Base-by-base conservation (phyloP, 345 rosid genomes). In the Stellera chamaejasme region DNA sequence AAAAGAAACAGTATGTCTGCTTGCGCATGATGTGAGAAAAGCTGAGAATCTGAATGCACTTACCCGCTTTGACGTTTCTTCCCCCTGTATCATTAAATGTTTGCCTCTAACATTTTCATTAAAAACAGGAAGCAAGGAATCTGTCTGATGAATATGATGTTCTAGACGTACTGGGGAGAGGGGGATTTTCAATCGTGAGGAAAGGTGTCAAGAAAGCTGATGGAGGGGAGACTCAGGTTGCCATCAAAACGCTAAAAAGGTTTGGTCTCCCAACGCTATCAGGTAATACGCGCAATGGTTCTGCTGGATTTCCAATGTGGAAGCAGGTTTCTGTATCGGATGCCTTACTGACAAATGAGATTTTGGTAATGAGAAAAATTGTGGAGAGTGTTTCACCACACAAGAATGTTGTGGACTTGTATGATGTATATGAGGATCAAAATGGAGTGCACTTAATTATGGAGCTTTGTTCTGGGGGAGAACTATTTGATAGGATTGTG, bases 101-200 rank as follows among this genome's bases (percentile, higher is more conserved):
- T 32, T 8, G 5, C 39, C 39, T 2, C 39, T 8, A 32, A 1
- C 39, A 32, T 32, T 32, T 32, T 8, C 39, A 4, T 32, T 32
- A 32, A 32, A 32, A 32, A 32, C 75, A 74, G 60, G 82, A 78
- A 41, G 65, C 77, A 1, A 77, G 69, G 58, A 77, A 65, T 28
- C 69, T 83, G 14, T 50, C 63, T 0, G 87, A 76, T 43, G 87
- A 80, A 54, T 80, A 83, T 50, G 83, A 76, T 65, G 71, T 83
- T 15, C 43, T 62, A 2, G 77, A 72, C 39, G 67, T 80, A 56
- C 64, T 83, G 7, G 84, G 87, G 4, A 69, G 76, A 62, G 90
- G 87, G 44, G 90, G 90, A 14, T 83, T 83, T 69, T 83, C 90
- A 2, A 80, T 83, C 13, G 90, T 83, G 10, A 78, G 82, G 58